phyloP scores from a whole-genome alignment of 495 filamentous ascomycete species.

The Copromyces sp. region DNA sequence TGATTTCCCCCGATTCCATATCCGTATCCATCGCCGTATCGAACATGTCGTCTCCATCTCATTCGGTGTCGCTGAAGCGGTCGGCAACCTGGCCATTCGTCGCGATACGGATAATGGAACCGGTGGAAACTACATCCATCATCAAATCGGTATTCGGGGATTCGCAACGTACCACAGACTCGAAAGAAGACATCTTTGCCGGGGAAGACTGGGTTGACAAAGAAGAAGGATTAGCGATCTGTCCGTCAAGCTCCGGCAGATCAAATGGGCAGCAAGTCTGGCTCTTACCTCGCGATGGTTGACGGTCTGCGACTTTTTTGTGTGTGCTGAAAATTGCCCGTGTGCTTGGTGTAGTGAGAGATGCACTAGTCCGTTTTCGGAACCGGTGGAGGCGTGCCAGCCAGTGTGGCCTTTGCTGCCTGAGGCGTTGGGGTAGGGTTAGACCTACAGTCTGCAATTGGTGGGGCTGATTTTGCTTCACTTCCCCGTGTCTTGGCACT shows the following conservation, averaged over 20 bases:
- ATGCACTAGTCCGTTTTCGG: slow-evolving; percentile 26
- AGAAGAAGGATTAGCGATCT: slow-evolving; percentile 24
- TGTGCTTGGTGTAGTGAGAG: slow-evolving; percentile 20
- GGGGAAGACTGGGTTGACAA: slow-evolving; percentile 24
- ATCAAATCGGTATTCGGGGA: background rate
- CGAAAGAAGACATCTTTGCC: slow-evolving; percentile 94
- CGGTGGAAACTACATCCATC: background rate
- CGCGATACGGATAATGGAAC: background rate
- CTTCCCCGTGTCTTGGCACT: background rate
- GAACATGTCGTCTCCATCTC: background rate
- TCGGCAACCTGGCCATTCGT: background rate
- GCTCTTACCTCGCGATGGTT: slow-evolving; percentile 30
- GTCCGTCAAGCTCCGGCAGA: slow-evolving; percentile 27
- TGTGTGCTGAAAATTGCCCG: slow-evolving; percentile 30
- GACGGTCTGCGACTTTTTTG: slow-evolving; percentile 27
- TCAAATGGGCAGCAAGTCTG: slow-evolving; percentile 24
- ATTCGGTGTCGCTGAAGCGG: background rate
- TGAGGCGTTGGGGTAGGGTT: slow-evolving; percentile 33
- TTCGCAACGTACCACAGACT: slow-evolving; percentile 75
- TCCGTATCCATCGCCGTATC: background rate
- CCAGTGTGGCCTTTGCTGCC: slow-evolving; percentile 27
- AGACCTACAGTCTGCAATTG: slow-evolving; percentile 29
- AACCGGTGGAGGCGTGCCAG: slow-evolving; percentile 23
- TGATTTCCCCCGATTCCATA: background rate
- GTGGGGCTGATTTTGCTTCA: slow-evolving; percentile 4